These are phyloP conservation scores for Macrolepiota dolichaula DNA, from an alignment of 768 basidiomycete genomes.

Conservation along the genomic window DNA sequence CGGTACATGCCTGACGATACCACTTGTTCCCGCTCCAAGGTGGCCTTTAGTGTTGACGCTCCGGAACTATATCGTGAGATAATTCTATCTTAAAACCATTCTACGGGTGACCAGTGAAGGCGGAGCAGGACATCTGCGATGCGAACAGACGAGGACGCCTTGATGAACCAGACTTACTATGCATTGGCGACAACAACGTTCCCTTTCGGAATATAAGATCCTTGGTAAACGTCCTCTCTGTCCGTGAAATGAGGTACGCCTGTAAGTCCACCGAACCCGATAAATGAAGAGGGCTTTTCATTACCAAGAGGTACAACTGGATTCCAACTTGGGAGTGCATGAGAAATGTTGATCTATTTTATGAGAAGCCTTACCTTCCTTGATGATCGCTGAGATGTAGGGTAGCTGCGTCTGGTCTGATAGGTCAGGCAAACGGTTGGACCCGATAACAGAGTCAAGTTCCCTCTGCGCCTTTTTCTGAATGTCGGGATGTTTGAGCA, in stretches of 20 bases:
- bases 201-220: slow-evolving; percentile 14
- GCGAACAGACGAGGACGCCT: too few species aligned
- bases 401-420: slow-evolving; percentile 17
- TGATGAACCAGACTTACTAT: slow-evolving; percentile 1
- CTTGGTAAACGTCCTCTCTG: slow-evolving; percentile 13
- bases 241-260: slow-evolving; percentile 8
- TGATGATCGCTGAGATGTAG: slow-evolving; percentile 20
- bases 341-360: background rate
- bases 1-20: too few species aligned
- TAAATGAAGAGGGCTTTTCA: background rate
- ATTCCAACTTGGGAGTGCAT: background rate
- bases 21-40: too few species aligned
- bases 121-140: too few species aligned
- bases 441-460: slow-evolving; percentile 20
- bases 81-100: too few species aligned
- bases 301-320: slow-evolving; percentile 22
- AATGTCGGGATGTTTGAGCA: slow-evolving; percentile 22
- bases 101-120: too few species aligned
- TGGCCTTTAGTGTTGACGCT: too few species aligned
- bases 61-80: too few species aligned
- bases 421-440: slow-evolving; percentile 20
- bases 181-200: slow-evolving; percentile 7
- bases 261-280: background rate
- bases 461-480: slow-evolving; percentile 25
- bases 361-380: slow-evolving; percentile 20